Evolutionary conservation across 2,329 filamentous ascomycete species (phyloP).

Genomic region (Daldinia sp.): DNA sequence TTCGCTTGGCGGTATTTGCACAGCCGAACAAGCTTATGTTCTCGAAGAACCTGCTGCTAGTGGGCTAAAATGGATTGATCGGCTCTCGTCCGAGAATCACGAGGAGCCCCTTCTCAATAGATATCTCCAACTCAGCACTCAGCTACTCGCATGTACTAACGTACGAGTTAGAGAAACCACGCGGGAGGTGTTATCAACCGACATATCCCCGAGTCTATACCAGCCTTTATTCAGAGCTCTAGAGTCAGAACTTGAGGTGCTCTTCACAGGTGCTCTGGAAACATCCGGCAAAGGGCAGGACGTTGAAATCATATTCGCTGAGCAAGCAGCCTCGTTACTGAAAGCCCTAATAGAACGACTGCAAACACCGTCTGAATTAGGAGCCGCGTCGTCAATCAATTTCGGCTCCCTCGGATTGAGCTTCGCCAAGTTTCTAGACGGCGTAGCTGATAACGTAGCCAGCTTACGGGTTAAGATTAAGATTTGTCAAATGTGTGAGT

Average conservation of each 20-base stretch:
- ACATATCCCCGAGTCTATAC: conserved; percentile 69
- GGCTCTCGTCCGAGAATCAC: conserved; percentile 63
- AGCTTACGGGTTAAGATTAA: conserved; percentile 72
- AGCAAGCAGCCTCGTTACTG: conserved; percentile 71
- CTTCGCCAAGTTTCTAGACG: conserved; percentile 72
- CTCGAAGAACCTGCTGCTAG: conserved; percentile 66
- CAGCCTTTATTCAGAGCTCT: conserved; percentile 70
- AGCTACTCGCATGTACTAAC: conserved; percentile 70
- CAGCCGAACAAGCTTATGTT: conserved; percentile 63
- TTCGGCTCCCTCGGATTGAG: conserved; percentile 70
- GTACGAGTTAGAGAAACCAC: conserved; percentile 72
- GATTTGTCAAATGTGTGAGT: conserved; percentile 72
- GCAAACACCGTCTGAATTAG: conserved; percentile 69
- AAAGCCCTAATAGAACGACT: conserved; percentile 70
- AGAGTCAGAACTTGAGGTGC: conserved; percentile 68
- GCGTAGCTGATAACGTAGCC: conserved; percentile 62
- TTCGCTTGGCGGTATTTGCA: conserved; percentile 71
- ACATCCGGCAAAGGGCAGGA: conserved; percentile 63
- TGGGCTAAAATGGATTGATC: conserved; percentile 71
- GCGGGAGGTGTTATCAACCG: conserved; percentile 70
- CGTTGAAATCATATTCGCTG: conserved; percentile 70
- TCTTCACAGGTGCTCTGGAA: conserved; percentile 66
- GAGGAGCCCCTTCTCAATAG: conserved; percentile 68
- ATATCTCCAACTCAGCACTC: conserved; percentile 70
- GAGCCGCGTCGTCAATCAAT: conserved; percentile 68